A percentile compares a stretch with the other conserved stretches of the same genome.
phyloP scores from a whole-genome alignment of 345 rosid genomes.

The Citrus inodora region DNA sequence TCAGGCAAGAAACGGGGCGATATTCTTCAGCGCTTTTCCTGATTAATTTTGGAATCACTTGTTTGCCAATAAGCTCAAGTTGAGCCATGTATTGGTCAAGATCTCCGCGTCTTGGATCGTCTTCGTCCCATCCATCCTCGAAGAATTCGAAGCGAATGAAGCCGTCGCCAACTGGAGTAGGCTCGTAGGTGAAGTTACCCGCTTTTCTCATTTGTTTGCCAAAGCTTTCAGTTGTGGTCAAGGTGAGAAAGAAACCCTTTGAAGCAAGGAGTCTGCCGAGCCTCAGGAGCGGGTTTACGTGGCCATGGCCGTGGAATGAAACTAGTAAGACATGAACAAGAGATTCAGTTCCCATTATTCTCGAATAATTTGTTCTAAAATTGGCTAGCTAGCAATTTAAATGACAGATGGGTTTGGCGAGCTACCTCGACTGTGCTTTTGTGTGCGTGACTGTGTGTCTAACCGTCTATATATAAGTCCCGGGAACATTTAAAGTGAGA shows the following conservation, averaged over 20 bases:
- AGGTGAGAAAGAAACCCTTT: constrained; percentile 73
- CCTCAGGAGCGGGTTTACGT: constrained; percentile 74
- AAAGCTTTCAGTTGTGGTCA: constrained; percentile 42
- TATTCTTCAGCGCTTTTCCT: constrained; percentile 40
- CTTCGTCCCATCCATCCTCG: constrained; percentile 55
- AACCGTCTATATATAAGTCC: too few species aligned
- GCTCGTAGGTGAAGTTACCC: constrained; percentile 38
- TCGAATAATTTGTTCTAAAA: not conserved
- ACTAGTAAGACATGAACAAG: constrained; percentile 64
- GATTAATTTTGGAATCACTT: constrained; percentile 44
- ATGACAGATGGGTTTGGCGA: too few species aligned
- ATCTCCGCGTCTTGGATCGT: constrained; percentile 41
- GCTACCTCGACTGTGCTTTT: too few species aligned
- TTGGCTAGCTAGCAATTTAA: not conserved
- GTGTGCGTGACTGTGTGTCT: too few species aligned
- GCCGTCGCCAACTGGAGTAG: constrained; percentile 57
- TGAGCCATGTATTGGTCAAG: constrained; percentile 37
- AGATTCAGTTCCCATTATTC: constrained; percentile 36
- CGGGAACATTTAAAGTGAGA: too few species aligned
- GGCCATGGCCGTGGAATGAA: constrained; percentile 86
- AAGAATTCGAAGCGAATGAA: constrained; percentile 69
- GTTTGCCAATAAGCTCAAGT: constrained; percentile 50
- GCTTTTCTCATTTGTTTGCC: constrained; percentile 55
- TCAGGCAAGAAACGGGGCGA: constrained; percentile 72
- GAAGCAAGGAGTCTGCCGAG: constrained; percentile 79